Base-by-base conservation (phyloP, 345 rosid genomes). In the Eucalyptus brandiana region DNA sequence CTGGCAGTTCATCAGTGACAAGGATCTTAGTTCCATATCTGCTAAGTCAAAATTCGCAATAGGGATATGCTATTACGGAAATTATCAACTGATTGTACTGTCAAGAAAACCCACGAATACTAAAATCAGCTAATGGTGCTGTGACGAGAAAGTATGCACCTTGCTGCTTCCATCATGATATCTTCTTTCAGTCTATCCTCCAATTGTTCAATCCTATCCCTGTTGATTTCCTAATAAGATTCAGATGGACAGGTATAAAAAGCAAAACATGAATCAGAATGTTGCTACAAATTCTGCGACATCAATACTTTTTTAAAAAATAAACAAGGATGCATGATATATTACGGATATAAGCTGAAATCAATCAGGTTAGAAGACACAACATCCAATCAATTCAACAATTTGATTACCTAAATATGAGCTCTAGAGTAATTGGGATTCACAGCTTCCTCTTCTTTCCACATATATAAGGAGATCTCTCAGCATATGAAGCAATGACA, bases 21-120 rank as follows among this genome's bases (percentile, higher is more conserved):
- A 97, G 99, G 93, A 97, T 97, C 95, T 97, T 97, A 93, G 96
- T 96, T 89, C 97, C 99, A 92, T 95, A 97, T 93, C 99, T 97
- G 97, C 88, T 87, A 93, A 21, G 91, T 88, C 90, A 93, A 90
- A 90, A 90, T 89, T 80, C 56, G 86, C 88, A 88, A 91, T 69
- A 50, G 49, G 87, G 88, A 88, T 86, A 58, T 87, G 88, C 69
- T 50, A 91, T 89, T 65, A 89, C 34, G 86, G 88, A 87, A 34
- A 69, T 69, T 69, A 69, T 34, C 80, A 32, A 34, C 44, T 69
- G 80, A 69, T 69, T 17, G 42, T 32, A 69, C 12, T 32, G 24
- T 16, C 12, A 9, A 32, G 80, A 40, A 69, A 69, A 69, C 44
- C 24, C 42, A 21, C 32, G 13, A 69, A 32, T 80, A 51, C 89